Percentiles rank a stretch among this genome's conserved stretches.
phyloP scores from a whole-genome alignment of 228 moss, liverwort and hornwort species.

The Sphagnum magellanicum region DNA sequence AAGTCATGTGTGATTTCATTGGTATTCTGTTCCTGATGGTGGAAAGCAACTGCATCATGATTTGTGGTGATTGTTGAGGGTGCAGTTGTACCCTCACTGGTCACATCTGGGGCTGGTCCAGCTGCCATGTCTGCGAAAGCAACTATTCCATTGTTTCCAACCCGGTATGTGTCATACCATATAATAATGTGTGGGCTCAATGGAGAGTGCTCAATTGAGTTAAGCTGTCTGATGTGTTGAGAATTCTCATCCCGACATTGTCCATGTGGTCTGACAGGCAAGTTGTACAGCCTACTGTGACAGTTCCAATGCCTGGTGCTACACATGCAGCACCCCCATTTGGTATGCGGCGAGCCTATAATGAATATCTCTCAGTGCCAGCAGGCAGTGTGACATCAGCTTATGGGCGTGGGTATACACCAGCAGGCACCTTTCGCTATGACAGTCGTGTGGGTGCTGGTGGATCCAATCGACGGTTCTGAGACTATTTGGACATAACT shows the following conservation, averaged over 20 bases:
- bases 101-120: slow-evolving; percentile 30
- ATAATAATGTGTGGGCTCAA: no score
- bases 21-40: no score
- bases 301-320: slow-evolving; percentile 18
- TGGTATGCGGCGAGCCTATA: slow-evolving; percentile 44
- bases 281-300: slow-evolving; percentile 16
- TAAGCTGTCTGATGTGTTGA: no score
- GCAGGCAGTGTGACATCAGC: slow-evolving; percentile 43
- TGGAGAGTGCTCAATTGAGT: no score
- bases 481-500: neutral
- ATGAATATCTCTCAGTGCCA: slow-evolving; percentile 56
- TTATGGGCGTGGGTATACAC: slow-evolving; percentile 70
- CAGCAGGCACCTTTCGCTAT: slow-evolving; percentile 50
- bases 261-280: slow-evolving; percentile 19
- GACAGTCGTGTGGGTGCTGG: slow-evolving; percentile 54
- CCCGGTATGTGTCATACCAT: slow-evolving; percentile 23
- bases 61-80: neutral
- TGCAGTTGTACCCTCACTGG: slow-evolving; percentile 16
- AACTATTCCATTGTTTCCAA: slow-evolving; percentile 33
- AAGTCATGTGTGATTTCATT: no score
- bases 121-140: slow-evolving; percentile 30
- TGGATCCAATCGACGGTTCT: slow-evolving; percentile 29
- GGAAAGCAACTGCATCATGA: no score
- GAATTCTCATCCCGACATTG: no score
- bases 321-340: slow-evolving; percentile 33